phyloP scores from a whole-genome alignment of 2,329 filamentous ascomycete species.

The Teratosphaeria destructans region DNA sequence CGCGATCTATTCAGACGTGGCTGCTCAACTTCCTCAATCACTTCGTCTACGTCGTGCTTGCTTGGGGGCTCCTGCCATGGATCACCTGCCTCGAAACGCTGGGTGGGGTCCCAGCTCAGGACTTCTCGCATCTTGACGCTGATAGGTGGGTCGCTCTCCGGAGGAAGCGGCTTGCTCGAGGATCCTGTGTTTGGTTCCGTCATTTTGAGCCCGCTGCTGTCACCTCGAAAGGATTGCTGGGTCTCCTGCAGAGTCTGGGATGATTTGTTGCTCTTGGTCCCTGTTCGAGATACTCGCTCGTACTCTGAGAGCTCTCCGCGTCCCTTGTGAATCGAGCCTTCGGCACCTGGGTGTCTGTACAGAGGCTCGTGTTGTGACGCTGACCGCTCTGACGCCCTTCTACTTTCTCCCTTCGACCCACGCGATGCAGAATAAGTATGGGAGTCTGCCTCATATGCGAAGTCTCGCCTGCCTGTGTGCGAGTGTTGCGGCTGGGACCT shows the following conservation, averaged over 20 bases:
- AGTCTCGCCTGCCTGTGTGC: background rate
- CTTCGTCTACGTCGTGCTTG: slow-evolving; percentile 2
- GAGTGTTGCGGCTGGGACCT: background rate
- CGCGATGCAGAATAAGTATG: background rate
- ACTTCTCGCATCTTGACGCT: slow-evolving; percentile 3
- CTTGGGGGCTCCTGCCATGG: background rate
- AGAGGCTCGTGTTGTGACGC: background rate
- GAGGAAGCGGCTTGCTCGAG: background rate
- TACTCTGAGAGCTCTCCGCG: background rate
- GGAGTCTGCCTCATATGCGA: background rate
- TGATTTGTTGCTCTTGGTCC: background rate
- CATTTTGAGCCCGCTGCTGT: background rate
- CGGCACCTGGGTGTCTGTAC: background rate
- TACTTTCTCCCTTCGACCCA: background rate
- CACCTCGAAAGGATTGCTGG: background rate
- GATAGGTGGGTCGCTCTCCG: background rate
- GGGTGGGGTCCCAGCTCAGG: background rate
- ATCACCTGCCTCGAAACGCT: background rate
- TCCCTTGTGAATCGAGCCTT: background rate
- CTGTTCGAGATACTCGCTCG: background rate
- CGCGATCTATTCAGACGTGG: background rate
- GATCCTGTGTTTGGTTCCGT: background rate
- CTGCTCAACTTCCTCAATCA: slow-evolving; percentile 3
- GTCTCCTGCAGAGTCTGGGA: background rate
- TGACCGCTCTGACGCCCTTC: background rate